Conservation (phyloP, 2,329 filamentous ascomycete genomes). For the Xylariaceae sp. region DNA sequence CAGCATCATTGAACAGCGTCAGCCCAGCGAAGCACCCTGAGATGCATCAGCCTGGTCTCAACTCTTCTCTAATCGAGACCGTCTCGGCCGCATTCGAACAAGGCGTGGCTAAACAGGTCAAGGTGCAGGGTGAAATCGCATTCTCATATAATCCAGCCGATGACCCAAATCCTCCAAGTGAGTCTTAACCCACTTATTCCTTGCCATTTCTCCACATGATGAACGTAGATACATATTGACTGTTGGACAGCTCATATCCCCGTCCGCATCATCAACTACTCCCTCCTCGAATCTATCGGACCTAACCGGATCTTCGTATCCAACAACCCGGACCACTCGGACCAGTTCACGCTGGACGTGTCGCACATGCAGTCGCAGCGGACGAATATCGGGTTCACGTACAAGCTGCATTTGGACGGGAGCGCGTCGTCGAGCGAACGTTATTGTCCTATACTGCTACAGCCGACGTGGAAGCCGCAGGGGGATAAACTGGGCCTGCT, state of each 20-base stretch:
- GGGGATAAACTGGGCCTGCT: slow-evolving; percentile 81
- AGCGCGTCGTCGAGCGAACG: slow-evolving; percentile 39
- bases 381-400: slow-evolving; percentile 83
- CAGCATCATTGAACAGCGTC: slow-evolving; percentile 68
- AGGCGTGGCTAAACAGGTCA: slow-evolving; percentile 63
- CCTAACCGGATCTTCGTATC: slow-evolving; percentile 89
- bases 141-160: slow-evolving; percentile 66
- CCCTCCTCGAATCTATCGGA: slow-evolving; percentile 82
- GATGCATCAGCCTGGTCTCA: slow-evolving; percentile 71
- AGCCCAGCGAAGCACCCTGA: slow-evolving; percentile 75
- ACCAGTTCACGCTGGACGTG: slow-evolving; percentile 75
- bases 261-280: slow-evolving; percentile 83
- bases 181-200: too few species aligned
- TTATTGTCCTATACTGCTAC: slow-evolving; percentile 70
- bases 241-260: slow-evolving; percentile 49
- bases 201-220: too few species aligned
- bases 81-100: slow-evolving; percentile 80
- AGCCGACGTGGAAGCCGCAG: slow-evolving; percentile 76
- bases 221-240: slow-evolving; percentile 20
- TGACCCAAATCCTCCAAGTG: slow-evolving; percentile 45
- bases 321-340: slow-evolving; percentile 60
- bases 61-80: slow-evolving; percentile 84
- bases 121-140: slow-evolving; percentile 82
- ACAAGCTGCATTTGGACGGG: slow-evolving; percentile 72
- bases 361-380: slow-evolving; percentile 57